A percentile compares a stretch with the other conserved stretches of the same genome.
These are phyloP conservation scores for Aspergillus vadensis DNA, from an alignment of 2,329 filamentous ascomycete species.

Conservation along the genomic window DNA sequence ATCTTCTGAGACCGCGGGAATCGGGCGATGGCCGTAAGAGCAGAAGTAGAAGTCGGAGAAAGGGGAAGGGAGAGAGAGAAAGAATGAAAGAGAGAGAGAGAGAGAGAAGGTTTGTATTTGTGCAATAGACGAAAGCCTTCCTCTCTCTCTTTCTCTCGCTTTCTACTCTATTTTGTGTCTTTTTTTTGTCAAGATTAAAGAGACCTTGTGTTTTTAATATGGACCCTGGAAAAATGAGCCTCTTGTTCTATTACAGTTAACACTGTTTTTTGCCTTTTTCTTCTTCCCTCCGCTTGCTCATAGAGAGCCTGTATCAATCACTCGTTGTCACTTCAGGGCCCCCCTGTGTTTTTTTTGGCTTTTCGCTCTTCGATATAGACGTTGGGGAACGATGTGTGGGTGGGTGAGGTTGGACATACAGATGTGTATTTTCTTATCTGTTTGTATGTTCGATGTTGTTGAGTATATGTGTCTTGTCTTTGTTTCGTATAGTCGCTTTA, in stretches of 20 bases:
- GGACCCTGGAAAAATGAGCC: constrained; percentile 37
- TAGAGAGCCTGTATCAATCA: constrained; percentile 20
- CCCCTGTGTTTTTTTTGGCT: background rate
- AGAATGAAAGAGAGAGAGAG: constrained; percentile 19
- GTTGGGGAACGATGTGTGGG: constrained; percentile 3
- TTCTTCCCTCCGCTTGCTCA: constrained; percentile 15
- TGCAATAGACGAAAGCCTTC: constrained; percentile 36
- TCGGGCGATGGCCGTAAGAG: constrained; percentile 1
- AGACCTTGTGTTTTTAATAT: constrained; percentile 42
- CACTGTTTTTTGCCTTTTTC: background rate
- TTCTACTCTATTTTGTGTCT: constrained; percentile 29
- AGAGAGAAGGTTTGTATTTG: constrained; percentile 12
- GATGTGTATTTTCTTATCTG: background rate
- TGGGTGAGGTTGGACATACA: background rate
- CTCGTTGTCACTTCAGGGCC: constrained; percentile 13
- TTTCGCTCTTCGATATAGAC: constrained; percentile 22
- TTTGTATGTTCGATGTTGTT: constrained; percentile 8
- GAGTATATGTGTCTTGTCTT: constrained; percentile 25
- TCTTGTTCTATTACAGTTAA: constrained; percentile 25
- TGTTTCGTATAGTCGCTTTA: constrained; percentile 23
- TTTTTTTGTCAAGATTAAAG: constrained; percentile 37
- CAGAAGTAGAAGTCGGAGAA: constrained; percentile 6
- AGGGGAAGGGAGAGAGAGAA: constrained; percentile 18
- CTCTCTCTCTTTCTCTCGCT: no score
- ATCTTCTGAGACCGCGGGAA: constrained; percentile 1